Evolutionary conservation across 2,329 filamentous ascomycete species (phyloP), one percentile per base, ranked within the genome.

Genomic region (Ambrosiella beaveri): DNA sequence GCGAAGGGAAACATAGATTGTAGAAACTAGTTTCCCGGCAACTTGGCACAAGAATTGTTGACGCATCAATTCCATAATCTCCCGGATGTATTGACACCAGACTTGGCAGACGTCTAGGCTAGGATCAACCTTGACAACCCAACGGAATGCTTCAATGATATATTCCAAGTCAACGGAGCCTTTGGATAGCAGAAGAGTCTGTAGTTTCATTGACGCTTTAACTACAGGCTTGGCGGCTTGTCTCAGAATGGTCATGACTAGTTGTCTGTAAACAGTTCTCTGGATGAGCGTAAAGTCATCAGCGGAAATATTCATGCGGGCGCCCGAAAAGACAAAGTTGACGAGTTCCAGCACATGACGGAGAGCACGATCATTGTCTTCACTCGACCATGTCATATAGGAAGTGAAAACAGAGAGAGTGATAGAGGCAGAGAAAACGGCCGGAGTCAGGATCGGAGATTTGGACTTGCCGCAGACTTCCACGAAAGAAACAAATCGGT

Each of bases 151-250:
- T 13, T 64, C 63, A 9, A 70, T 66, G 38, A 80, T 67, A 59
- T 78, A 70, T 58, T 71, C 65, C 58, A 76, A 64, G 64, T 70
- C 71, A 35, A 85, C 68, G 11, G 82, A 72, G 1, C 73, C 70
- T 66, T 85, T 88, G 53, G 74, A 71, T 2, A 88, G 65, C 59
- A 88, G 77, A 64, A 82, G 76, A 53, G 85, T 81, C 41, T 88
- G 70, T 13, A 78, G 78, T 64, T 83, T 82, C 61, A 88, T 76
- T 6, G 82, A 79, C 40, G 84, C 84, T 66, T 88, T 88, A 45
- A 82, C 80, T 56, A 83, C 73, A 8, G 81, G 77, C 62, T 79
- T 81, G 13, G 80, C 74, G 39, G 80, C 80, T 61, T 78, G 74
- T 59, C 79, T 75, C 19, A 76, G 74, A 47, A 86, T 75, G 12